Evolutionary conservation across 2,329 filamentous ascomycete species (phyloP), one percentile per base, ranked within the genome.

Genomic region (Alternaria angustiovoidea): DNA sequence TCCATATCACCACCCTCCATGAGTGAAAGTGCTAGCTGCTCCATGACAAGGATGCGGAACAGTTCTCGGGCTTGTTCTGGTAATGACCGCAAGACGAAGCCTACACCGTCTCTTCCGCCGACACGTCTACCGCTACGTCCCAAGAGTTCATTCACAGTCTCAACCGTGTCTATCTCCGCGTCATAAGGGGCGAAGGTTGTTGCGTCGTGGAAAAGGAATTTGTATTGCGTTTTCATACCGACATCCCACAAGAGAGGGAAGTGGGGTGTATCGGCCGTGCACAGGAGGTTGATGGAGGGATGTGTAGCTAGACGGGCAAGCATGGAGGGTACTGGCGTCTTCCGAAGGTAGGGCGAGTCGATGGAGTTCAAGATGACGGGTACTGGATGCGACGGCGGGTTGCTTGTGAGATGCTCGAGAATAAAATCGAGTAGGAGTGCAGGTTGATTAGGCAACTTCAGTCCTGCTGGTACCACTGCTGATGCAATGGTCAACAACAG

Each of bases 181-280:
- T 85, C 83, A 69, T 91, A 92, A 0, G 92, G 85, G 0, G 87
- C 84, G 74, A 97, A 97, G 0, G 95, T 98, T 1, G 95, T 98
- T 71, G 91, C 91, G 80, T 99, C 94, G 81, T 99, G 95, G 79
- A 96, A 97, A 28, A 93, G 82, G 68, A 97, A 94, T 76, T 91
- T 91, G 79, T 94, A 92, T 28, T 91, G 87, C 16, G 92, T 90
- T 47, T 91, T 90, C n/a, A 94, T 84, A 55, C 89, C 89, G 54
- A 92, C 89, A 79, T 97, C 93, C 94, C 94, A 99, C 51, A 98
- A 85, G 1, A 97, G 81, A 0, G 92, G 83, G 73, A 97, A 97
- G 70, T 91, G 92, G 7, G 94, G 93, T 8, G 92, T 93, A 79
- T 98, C 94, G 57, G 90, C 91, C 1, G 93, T 96, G 68, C 90